phyloP scores from a whole-genome alignment of 768 basidiomycete genomes.

The Lyophyllum semitale region DNA sequence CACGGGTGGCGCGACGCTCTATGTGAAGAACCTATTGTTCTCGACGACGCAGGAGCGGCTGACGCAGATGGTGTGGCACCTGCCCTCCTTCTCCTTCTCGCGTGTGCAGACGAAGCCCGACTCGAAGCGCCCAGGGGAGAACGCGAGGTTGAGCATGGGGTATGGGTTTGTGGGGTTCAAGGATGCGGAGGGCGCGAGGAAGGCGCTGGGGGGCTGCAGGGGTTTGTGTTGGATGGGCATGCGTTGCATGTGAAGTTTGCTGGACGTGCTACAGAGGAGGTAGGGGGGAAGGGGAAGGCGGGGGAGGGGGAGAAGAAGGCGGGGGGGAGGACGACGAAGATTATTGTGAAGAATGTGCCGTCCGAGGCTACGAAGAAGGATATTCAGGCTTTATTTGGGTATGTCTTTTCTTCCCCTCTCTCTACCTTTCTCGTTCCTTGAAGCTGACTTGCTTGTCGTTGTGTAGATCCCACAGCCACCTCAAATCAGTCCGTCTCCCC shows the following conservation, averaged over 20 bases:
- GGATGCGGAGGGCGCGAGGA: slow-evolving; percentile 68
- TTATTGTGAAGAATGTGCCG: slow-evolving; percentile 97
- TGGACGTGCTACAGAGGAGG: slow-evolving; percentile 69
- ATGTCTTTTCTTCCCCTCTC: slow-evolving; percentile 29
- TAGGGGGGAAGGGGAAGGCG: slow-evolving; percentile 32
- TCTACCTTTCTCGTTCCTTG: neutral
- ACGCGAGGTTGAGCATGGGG: slow-evolving; percentile 81
- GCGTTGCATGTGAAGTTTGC: slow-evolving; percentile 83
- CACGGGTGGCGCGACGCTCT: slow-evolving; percentile 80
- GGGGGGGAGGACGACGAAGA: slow-evolving; percentile 71
- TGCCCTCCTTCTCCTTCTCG: slow-evolving; percentile 84
- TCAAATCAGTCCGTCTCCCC: slow-evolving; percentile 93
- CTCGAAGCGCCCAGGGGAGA: slow-evolving; percentile 67
- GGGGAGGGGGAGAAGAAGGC: slow-evolving; percentile 33
- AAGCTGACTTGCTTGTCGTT: neutral
- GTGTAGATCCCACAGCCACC: slow-evolving; percentile 81
- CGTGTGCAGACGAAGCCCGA: slow-evolving; percentile 91
- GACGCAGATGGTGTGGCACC: slow-evolving; percentile 63
- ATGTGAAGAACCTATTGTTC: slow-evolving; percentile 93
- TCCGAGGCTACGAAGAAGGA: slow-evolving; percentile 97
- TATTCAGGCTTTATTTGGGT: slow-evolving; percentile 87
- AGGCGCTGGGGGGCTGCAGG: slow-evolving; percentile 76
- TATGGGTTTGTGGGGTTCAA: slow-evolving; percentile 96
- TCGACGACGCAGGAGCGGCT: slow-evolving; percentile 81
- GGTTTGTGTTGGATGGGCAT: slow-evolving; percentile 86